Conservation (phyloP, 306 rosid species). For the Vachellia pachyceras region DNA sequence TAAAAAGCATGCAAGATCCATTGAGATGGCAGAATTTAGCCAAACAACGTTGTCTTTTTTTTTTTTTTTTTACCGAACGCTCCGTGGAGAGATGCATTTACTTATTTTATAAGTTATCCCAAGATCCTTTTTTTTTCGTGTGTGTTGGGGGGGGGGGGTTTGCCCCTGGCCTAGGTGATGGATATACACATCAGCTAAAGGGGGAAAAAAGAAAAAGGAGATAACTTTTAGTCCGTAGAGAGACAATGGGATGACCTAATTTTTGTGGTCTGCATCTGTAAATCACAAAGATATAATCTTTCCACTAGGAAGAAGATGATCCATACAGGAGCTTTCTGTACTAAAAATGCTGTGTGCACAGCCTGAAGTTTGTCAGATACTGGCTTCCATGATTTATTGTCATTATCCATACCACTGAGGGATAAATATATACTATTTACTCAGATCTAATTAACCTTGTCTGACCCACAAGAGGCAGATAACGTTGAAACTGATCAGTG, state of each 20-base stretch:
- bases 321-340: neutral
- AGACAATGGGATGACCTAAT: conserved; percentile 8
- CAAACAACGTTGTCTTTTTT: neutral
- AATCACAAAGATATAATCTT: conserved; percentile 13
- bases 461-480: conserved; percentile 18
- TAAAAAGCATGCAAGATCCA: neutral
- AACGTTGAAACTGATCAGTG: neutral
- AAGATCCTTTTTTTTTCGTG: conserved; percentile 3
- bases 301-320: conserved; percentile 11
- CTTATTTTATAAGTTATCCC: conserved; percentile 42
- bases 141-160: no score
- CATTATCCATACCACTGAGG: conserved; percentile 17
- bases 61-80: neutral
- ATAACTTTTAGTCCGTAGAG: conserved; percentile 21
- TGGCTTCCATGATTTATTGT: neutral
- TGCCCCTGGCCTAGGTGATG: conserved; percentile 27
- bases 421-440: neutral
- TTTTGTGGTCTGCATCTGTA: conserved; percentile 17
- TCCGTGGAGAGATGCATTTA: conserved; percentile 13
- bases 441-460: neutral
- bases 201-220: conserved; percentile 27
- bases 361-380: conserved; percentile 30
- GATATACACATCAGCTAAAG: conserved; percentile 35
- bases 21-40: neutral
- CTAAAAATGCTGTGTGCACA: conserved; percentile 32